Conservation (phyloP, 192 early-diverging fungal species). For the Funneliformis mosseae region DNA sequence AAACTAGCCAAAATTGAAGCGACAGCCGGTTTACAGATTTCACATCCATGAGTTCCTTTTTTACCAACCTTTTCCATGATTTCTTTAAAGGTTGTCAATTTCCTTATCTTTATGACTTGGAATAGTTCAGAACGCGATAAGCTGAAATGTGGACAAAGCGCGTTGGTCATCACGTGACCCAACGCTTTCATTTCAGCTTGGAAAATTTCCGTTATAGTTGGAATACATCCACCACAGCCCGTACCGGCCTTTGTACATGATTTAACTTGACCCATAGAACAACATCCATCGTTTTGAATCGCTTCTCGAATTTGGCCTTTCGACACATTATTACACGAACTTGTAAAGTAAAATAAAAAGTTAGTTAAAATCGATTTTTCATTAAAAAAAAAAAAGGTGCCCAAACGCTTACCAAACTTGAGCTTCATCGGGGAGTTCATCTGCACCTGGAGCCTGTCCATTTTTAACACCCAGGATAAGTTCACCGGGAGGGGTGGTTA, state of each 20-base stretch:
- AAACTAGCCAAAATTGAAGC: constrained; percentile 66
- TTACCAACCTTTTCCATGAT: constrained; percentile 53
- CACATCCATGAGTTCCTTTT: constrained; percentile 50
- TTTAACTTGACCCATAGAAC: constrained; percentile 58
- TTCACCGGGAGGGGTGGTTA: constrained; percentile 56
- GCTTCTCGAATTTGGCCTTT: constrained; percentile 57
- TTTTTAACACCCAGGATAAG: constrained; percentile 50
- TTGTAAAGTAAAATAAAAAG: background rate
- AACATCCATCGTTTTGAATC: constrained; percentile 45
- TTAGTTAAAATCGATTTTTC: background rate
- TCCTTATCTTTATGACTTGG: constrained; percentile 61
- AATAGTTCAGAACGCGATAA: constrained; percentile 62
- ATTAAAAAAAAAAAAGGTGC: constrained; percentile 1
- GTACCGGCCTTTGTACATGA: constrained; percentile 62
- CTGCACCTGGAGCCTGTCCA: constrained; percentile 44
- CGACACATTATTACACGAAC: constrained; percentile 70
- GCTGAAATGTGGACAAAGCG: constrained; percentile 62
- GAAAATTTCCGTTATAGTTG: constrained; percentile 59
- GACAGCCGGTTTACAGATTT: constrained; percentile 66
- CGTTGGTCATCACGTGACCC: constrained; percentile 53
- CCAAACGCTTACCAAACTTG: constrained; percentile 60
- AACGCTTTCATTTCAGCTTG: constrained; percentile 59
- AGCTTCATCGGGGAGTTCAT: constrained; percentile 64
- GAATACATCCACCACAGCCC: constrained; percentile 67
- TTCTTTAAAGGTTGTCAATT: constrained; percentile 54